A percentile compares a stretch with the other conserved stretches of the same genome.
phyloP scores from a whole-genome alignment of 345 rosid genomes.

The Abelmoschus esculentus region DNA sequence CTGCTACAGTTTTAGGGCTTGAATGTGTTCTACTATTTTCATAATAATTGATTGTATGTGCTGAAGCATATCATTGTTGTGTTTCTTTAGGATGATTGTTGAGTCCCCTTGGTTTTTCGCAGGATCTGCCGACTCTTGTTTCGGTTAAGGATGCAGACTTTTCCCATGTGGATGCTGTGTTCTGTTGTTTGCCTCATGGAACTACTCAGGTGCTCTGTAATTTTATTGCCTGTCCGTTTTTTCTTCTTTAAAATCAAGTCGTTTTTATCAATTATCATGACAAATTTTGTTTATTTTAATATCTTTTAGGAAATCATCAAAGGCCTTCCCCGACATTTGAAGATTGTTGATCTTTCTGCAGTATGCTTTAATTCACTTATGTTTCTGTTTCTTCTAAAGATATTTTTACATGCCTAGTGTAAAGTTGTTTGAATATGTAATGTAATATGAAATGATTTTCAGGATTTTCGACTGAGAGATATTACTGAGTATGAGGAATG shows the following conservation, averaged over 20 bases:
- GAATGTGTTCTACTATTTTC: not conserved
- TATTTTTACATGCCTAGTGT: not conserved
- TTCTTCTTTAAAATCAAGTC: not conserved
- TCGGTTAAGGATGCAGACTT: conserved; percentile 75
- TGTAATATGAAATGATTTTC: conserved; percentile 4
- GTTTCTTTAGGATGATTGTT: not conserved
- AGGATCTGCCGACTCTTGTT: conserved; percentile 77
- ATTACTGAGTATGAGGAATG: conserved; percentile 82
- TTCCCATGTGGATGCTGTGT: conserved; percentile 77
- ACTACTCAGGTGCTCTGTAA: conserved; percentile 64
- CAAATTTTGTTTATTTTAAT: not conserved
- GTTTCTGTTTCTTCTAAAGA: conserved; percentile 1
- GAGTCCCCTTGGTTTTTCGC: conserved; percentile 12
- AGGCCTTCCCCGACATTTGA: conserved; percentile 58
- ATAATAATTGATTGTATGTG: not conserved
- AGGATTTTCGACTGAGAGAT: conserved; percentile 74
- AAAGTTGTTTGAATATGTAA: conserved; percentile 8
- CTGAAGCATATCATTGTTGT: not conserved
- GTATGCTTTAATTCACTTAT: conserved; percentile 31
- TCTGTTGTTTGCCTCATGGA: conserved; percentile 98
- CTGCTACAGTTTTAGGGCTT: not conserved
- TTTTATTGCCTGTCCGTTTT: conserved; percentile 2
- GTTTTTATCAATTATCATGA: not conserved
- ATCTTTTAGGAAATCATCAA: conserved; percentile 70
- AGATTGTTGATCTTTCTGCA: conserved; percentile 95